Conservation (phyloP, 2,329 filamentous ascomycete species). For the Paecilomyces dactylethromorphus region DNA sequence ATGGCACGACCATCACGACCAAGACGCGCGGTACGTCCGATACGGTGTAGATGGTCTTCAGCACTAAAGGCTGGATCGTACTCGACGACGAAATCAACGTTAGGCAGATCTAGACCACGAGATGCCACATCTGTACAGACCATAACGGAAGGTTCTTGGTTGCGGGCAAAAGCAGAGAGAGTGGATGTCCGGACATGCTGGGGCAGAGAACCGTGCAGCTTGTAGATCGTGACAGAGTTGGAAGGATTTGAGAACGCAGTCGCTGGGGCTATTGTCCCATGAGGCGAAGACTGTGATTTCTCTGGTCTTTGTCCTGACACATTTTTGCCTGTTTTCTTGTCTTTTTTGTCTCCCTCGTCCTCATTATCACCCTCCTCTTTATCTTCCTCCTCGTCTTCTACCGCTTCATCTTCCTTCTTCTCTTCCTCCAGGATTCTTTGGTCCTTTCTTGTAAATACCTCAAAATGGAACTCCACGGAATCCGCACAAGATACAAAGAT, state of each 20-base stretch:
- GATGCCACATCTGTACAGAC: conserved; percentile 95
- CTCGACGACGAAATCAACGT: conserved; percentile 90
- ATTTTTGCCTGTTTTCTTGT: conserved; percentile 6
- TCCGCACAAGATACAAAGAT: conserved; percentile 96
- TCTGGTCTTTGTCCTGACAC: conserved; percentile 6
- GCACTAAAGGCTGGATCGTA: conserved; percentile 93
- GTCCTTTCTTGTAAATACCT: conserved; percentile 56
- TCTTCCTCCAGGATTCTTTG: conserved; percentile 11
- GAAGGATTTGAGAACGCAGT: conserved; percentile 67
- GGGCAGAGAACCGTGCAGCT: conserved; percentile 84
- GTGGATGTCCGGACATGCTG: conserved; percentile 85
- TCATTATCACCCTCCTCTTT: conserved; percentile 15
- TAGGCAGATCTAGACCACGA: conserved; percentile 88
- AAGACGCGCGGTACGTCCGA: conserved; percentile 89
- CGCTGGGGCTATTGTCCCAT: conserved; percentile 50
- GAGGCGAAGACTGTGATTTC: conserved; percentile 18
- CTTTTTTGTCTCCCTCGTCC: conserved; percentile 16
- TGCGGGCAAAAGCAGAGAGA: conserved; percentile 69
- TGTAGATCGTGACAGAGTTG: conserved; percentile 73
- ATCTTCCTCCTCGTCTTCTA: conserved; percentile 15
- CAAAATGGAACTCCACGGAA: conserved; percentile 93
- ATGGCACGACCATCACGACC: conserved; percentile 80
- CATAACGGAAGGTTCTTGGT: conserved; percentile 69
- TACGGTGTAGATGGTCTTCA: conserved; percentile 88
- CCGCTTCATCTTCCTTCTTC: conserved; percentile 11